phyloP scores from a whole-genome alignment of 2,329 filamentous ascomycete species.

The Akanthomyces lecanii region DNA sequence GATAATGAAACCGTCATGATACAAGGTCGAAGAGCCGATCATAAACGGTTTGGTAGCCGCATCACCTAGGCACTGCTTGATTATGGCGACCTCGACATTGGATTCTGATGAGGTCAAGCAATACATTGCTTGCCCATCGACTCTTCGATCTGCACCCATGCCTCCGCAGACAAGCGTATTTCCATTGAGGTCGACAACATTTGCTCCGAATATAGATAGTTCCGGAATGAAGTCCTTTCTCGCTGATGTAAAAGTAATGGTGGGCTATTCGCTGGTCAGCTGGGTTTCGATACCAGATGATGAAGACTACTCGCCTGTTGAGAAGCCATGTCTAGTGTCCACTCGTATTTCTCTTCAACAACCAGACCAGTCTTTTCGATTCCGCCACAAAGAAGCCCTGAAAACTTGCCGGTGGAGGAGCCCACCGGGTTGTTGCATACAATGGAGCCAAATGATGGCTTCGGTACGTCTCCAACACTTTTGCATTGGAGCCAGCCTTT shows the following conservation, averaged over 20 bases:
- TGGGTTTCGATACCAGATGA: not conserved
- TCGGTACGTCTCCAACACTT: slow-evolving; percentile 31
- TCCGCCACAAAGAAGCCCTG: slow-evolving; percentile 68
- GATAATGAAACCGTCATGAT: slow-evolving; percentile 47
- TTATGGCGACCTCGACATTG: slow-evolving; percentile 11
- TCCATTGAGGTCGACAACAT: slow-evolving; percentile 22
- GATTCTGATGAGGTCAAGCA: not conserved
- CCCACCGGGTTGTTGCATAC: slow-evolving; percentile 28
- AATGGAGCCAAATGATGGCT: slow-evolving; percentile 42
- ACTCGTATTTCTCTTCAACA: slow-evolving; percentile 58
- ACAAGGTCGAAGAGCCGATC: slow-evolving; percentile 59
- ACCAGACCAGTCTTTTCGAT: slow-evolving; percentile 62
- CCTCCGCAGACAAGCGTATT: slow-evolving; percentile 31
- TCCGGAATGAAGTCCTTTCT: not conserved
- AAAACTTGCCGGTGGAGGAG: slow-evolving; percentile 31
- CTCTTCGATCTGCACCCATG: slow-evolving; percentile 26
- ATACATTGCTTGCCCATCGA: slow-evolving; percentile 21
- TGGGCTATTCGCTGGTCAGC: not conserved
- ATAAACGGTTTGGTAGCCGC: slow-evolving; percentile 53
- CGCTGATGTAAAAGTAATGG: not conserved
- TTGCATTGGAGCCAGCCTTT: slow-evolving; percentile 45
- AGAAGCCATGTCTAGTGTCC: slow-evolving; percentile 49
- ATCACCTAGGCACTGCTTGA: slow-evolving; percentile 13
- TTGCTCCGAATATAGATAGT: slow-evolving; percentile 33
- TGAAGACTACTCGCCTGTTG: slow-evolving; percentile 31